Evolutionary conservation across 2,329 filamentous ascomycete species (phyloP), one percentile per base, ranked within the genome.

Genomic region (Xylariaceae sp.): DNA sequence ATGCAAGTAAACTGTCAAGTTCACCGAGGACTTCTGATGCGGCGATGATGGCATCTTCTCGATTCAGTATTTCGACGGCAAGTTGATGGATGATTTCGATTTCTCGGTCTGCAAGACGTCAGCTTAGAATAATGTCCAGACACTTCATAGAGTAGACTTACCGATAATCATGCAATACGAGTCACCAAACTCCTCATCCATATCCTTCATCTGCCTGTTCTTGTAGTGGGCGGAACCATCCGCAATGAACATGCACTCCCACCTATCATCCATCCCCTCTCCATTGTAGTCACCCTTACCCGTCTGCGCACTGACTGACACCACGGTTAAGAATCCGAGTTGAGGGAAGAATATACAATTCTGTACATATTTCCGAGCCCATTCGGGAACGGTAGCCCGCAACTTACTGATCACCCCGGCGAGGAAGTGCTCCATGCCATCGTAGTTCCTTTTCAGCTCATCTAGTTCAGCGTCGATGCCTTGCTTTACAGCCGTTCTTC

Each of bases 271-370:
- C 2, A 77, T 71, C 0, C 80, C 78, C 59, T 82, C 77, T 0
- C 89, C 89, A 65, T 85, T 80, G 65, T 88, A 92, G 9, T 82
- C 76, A 0, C 83, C 82, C 51, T 79, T 75, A 0, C 84, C 84
- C 1, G 81, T 85, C 1, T 77, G 72, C 11, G 79, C 75, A 65
- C 91, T 83, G 2, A 87, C 73, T 1, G 82, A 81, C 13, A 96
- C 86, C 0, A 88, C 86, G 2, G 92, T 89, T 44, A 97, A 82
- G 70, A 97, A 99, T 0, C 94, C 94, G 44, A 97, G 83, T 68
- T 96, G 92, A 0, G 92, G 93, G 62, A 96, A 88, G 71, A 94
- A 96, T 15, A 94, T 88, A 63, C 95, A 95, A 57, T 92, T 92
- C 39, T 81, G 78, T 11, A 87, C 74, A 60, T 82, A 78, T 35